Conservation (phyloP, 176 grass and related monocot genomes). For the Triticum urartu region DNA sequence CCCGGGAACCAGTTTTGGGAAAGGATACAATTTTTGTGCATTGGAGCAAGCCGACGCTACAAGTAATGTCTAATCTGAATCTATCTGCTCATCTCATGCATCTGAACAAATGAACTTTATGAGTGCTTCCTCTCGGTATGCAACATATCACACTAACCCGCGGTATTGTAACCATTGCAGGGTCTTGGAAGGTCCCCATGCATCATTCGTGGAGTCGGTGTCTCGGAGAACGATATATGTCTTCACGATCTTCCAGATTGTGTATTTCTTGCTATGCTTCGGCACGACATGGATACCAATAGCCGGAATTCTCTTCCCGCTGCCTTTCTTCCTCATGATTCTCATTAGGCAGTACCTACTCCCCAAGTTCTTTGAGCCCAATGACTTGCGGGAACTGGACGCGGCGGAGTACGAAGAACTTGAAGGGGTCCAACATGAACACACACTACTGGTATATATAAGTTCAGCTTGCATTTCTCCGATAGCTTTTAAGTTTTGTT, state of each 20-base stretch:
- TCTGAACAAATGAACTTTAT: slow-evolving; percentile 5
- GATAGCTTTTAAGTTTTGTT: not conserved
- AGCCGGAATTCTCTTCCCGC: slow-evolving; percentile 70
- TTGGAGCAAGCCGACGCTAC: slow-evolving; percentile 59
- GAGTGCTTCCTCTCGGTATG: not conserved
- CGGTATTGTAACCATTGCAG: slow-evolving; percentile 13
- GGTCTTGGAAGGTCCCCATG: slow-evolving; percentile 75
- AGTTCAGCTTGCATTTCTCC: not conserved
- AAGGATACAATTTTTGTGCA: slow-evolving; percentile 66
- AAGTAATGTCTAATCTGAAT: slow-evolving; percentile 52
- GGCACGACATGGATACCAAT: slow-evolving; percentile 92
- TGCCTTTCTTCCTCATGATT: slow-evolving; percentile 88
- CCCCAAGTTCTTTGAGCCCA: slow-evolving; percentile 67
- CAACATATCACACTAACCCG: not conserved
- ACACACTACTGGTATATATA: slow-evolving; percentile 38
- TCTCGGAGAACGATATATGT: slow-evolving; percentile 34
- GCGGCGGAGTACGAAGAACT: slow-evolving; percentile 90
- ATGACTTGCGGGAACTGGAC: slow-evolving; percentile 57
- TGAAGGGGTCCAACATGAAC: slow-evolving; percentile 36
- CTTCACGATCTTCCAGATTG: slow-evolving; percentile 76
- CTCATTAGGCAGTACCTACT: slow-evolving; percentile 63
- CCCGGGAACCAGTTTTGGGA: slow-evolving; percentile 98
- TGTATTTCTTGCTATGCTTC: slow-evolving; percentile 73
- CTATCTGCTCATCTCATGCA: not conserved
- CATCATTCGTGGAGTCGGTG: slow-evolving; percentile 71